Percentiles rank a stretch among this genome's conserved stretches.
Evolutionary conservation across 495 filamentous ascomycete species (phyloP).

Genomic region (Podospora appendiculata): DNA sequence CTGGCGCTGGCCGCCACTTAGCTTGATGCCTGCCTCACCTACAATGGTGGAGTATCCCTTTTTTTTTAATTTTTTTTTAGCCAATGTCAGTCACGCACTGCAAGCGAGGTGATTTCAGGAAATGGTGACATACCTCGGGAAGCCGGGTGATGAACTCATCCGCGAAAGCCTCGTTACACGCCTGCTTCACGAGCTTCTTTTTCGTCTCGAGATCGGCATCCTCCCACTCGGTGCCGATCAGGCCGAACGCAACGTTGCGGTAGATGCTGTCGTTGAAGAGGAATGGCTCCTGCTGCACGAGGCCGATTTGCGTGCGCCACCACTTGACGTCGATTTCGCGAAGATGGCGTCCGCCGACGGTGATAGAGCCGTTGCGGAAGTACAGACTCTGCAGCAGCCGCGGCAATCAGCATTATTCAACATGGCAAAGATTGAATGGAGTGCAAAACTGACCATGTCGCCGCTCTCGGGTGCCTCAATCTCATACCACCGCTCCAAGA

Average conservation of each 20-base stretch:
- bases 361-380: constrained; percentile 42
- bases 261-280: constrained; percentile 64
- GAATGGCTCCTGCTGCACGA: constrained; percentile 64
- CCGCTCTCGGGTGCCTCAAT: constrained; percentile 41
- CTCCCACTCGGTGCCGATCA: constrained; percentile 57
- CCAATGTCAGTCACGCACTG: no score
- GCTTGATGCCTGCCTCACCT: constrained; percentile 49
- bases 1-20: constrained; percentile 60
- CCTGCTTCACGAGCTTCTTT: constrained; percentile 46
- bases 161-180: constrained; percentile 54
- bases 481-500: constrained; percentile 60
- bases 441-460: constrained; percentile 28
- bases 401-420: constrained; percentile 5
- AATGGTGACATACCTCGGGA: constrained; percentile 35
- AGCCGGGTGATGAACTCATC: constrained; percentile 53
- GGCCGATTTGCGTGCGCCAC: constrained; percentile 57
- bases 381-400: constrained; percentile 20
- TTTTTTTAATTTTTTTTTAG: constrained; percentile 12
- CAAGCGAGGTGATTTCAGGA: neutral
- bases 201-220: constrained; percentile 41
- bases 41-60: constrained; percentile 57
- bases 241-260: constrained; percentile 56
- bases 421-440: neutral
- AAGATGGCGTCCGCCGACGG: constrained; percentile 46
- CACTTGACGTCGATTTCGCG: constrained; percentile 49